Evolutionary conservation across 441 rosid species (phyloP), one percentile per base, ranked within the genome.

Genomic region (Populus hybrid): DNA sequence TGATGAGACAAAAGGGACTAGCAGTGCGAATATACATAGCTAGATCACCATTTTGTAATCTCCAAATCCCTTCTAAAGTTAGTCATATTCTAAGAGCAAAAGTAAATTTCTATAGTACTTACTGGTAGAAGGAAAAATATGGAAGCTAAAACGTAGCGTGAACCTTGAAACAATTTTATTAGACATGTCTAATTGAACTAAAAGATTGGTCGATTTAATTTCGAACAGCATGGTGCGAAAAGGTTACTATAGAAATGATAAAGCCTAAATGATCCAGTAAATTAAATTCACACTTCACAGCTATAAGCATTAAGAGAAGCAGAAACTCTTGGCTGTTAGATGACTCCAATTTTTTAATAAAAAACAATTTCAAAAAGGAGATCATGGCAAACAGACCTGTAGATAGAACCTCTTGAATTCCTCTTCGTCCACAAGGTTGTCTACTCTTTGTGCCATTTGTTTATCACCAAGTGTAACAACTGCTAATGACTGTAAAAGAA

Each of bases 341-440:
- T 50, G 57, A 50, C 57, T 50, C 57, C 57, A 50, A 50, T 14
- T 50, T 50, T 1, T 50, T 50, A 50, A 50, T 74, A 19, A 81
- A 81, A 65, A 70, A 61, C 67, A 63, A 40, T 78, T 76, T 35
- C 70, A 30, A 67, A 66, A 28, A 73, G 74, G 5, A 78, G 76
- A n/a, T 67, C 46, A 65, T 57, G 32, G 74, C 64, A 80, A 76
- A 89, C 70, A 85, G 78, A 96, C 99, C 99, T 96, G 99, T 83
- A 96, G 98, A 85, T 94, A 96, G 83, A 96, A 96, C 80, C 94
- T 93, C 94, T 96, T 96, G 90, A 83, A 89, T 79, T 94, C 99
- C 79, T 91, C 98, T 23, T 79, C 86, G 76, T 83, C 91, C 82
- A 86, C 93, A 84, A 96, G 98, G 82, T 88, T 96, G 84, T 96